phyloP scores from a whole-genome alignment of 164 flowering plant genomes.

The Echeveria elegans region DNA sequence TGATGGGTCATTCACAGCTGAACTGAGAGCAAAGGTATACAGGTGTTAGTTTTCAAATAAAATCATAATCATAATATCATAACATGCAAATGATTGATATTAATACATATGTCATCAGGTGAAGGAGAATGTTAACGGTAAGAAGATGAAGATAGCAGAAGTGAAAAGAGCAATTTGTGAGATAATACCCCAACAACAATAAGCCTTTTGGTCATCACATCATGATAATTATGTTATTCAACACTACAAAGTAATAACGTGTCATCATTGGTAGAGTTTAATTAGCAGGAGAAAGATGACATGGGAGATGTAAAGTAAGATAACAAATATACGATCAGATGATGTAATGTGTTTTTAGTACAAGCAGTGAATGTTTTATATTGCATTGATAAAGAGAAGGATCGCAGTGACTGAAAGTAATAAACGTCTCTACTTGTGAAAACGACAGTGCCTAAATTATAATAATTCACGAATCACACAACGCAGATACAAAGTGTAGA shows the following conservation, averaged over 20 bases:
- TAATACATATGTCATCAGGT: slow-evolving; percentile 37
- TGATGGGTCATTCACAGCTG: slow-evolving; percentile 54
- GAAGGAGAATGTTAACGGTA: slow-evolving; percentile 56
- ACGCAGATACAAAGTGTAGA: too few relatives aligned
- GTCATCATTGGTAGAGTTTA: neutral
- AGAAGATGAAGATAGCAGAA: slow-evolving; percentile 65
- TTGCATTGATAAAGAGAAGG: neutral
- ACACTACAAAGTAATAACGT: neutral
- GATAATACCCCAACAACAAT: slow-evolving; percentile 30
- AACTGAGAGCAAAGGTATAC: slow-evolving; percentile 83
- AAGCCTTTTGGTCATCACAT: too few relatives aligned
- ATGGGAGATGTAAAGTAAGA: neutral
- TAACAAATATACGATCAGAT: neutral
- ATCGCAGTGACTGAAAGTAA: neutral
- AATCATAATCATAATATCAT: too few relatives aligned
- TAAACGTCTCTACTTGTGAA: too few relatives aligned
- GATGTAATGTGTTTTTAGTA: neutral
- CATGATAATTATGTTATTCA: neutral
- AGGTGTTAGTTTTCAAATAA: neutral
- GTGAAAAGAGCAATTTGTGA: slow-evolving; percentile 66
- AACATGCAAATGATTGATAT: too few relatives aligned
- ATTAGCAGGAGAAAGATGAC: neutral
- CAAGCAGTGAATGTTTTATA: neutral
- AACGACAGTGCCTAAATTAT: too few relatives aligned
- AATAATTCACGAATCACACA: too few relatives aligned